Evolutionary conservation across 1,284 basidiomycete species (phyloP).

Genomic region (Puccinia hordei): DNA sequence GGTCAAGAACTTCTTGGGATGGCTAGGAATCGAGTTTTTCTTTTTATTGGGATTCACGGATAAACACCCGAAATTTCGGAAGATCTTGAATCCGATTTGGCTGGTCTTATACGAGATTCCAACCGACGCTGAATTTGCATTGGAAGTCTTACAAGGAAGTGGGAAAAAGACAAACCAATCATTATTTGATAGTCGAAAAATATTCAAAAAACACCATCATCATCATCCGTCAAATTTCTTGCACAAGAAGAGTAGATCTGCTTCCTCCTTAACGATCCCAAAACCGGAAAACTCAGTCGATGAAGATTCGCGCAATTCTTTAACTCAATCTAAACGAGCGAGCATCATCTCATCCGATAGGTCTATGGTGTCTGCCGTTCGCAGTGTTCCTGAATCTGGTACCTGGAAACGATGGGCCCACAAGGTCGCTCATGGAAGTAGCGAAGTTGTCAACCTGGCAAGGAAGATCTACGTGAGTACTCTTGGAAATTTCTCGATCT

Average conservation of each 20-base stretch:
- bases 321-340: neutral
- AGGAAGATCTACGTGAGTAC: constrained; percentile 22
- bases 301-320: neutral
- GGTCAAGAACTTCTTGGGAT: constrained; percentile 45
- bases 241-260: constrained; percentile 17
- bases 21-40: constrained; percentile 49
- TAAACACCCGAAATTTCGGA: constrained; percentile 35
- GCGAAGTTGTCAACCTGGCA: neutral
- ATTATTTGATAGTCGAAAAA: neutral
- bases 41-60: constrained; percentile 44
- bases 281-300: neutral
- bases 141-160: constrained; percentile 36
- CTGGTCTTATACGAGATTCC: constrained; percentile 44
- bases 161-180: neutral
- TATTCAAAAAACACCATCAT: neutral
- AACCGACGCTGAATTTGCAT: constrained; percentile 44
- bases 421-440: constrained; percentile 11
- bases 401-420: neutral
- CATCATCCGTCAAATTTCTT: neutral
- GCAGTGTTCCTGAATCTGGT: neutral
- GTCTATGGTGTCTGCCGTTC: neutral
- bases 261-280: neutral
- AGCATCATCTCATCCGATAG: neutral
- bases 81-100: constrained; percentile 42
- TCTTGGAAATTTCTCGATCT: neutral